Percentiles rank a stretch among this genome's conserved stretches.
These are phyloP conservation scores for Psilocybe azurescens DNA, from an alignment of 768 basidiomycete genomes.

Conservation along the genomic window DNA sequence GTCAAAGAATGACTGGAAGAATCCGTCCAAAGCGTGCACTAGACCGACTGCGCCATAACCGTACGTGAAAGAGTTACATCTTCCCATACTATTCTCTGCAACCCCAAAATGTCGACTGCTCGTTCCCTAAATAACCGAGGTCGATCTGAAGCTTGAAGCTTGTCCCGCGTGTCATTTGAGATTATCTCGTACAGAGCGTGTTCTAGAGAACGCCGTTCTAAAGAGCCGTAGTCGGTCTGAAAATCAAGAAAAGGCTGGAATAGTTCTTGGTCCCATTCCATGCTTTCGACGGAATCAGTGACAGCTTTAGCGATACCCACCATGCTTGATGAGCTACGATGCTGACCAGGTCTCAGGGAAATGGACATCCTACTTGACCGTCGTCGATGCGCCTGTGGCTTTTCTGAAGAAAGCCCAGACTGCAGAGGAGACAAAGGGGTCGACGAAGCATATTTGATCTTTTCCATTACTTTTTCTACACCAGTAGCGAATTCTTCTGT, in stretches of 20 bases:
- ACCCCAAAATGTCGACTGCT: conserved; percentile 71
- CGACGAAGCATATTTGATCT: conserved; percentile 51
- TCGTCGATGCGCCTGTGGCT: conserved; percentile 45
- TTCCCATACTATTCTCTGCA: conserved; percentile 79
- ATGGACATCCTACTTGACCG: conserved; percentile 71
- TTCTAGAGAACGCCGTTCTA: conserved; percentile 78
- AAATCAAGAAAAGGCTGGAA: conserved; percentile 95
- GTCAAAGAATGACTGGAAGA: conserved; percentile 74
- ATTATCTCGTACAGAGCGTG: conserved; percentile 57
- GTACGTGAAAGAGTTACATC: conserved; percentile 84
- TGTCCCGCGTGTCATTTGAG: conserved; percentile 46
- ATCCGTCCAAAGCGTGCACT: conserved; percentile 73
- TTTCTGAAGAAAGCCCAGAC: conserved; percentile 22
- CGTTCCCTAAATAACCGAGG: conserved; percentile 78
- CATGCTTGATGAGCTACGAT: conserved; percentile 32
- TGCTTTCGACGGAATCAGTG: conserved; percentile 34
- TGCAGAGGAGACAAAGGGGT: conserved; percentile 18
- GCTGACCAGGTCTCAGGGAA: conserved; percentile 55
- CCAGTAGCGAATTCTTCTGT: conserved; percentile 85
- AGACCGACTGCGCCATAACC: conserved; percentile 85
- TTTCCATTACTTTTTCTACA: conserved; percentile 80
- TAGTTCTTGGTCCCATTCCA: conserved; percentile 89
- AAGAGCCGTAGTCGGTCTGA: conserved; percentile 80
- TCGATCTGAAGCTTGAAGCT: conserved; percentile 44
- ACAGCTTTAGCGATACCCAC: conserved; percentile 26